Percentiles rank a stretch among this genome's conserved stretches.
Evolutionary conservation across 2,329 filamentous ascomycete genomes (phyloP).

Genomic region (Alternaria sp.): DNA sequence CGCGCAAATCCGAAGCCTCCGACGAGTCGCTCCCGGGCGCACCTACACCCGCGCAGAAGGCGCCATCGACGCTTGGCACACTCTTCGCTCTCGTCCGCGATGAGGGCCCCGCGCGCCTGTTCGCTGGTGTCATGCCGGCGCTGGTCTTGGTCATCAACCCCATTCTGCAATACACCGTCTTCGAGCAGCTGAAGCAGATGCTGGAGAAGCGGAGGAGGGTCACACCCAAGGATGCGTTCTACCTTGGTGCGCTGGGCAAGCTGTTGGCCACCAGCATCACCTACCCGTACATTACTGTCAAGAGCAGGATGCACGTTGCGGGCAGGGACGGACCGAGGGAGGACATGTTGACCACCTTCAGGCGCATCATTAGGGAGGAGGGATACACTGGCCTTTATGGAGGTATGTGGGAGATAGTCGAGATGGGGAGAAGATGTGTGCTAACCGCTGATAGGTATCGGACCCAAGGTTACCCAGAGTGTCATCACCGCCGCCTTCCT

Average conservation of each 20-base stretch:
- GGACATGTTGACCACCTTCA: conserved; percentile 78
- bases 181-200: conserved; percentile 95
- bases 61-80: conserved; percentile 79
- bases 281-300: conserved; percentile 98
- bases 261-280: conserved; percentile 91
- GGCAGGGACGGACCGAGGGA: conserved; percentile 77
- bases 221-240: conserved; percentile 85
- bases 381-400: conserved; percentile 93
- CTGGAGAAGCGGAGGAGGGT: conserved; percentile 79
- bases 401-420: too few relatives aligned
- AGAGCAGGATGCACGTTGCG: conserved; percentile 96
- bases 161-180: conserved; percentile 97
- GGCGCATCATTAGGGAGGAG: conserved; percentile 82
- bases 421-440: too few relatives aligned
- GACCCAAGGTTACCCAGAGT: conserved; percentile 94
- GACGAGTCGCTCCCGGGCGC: conserved; percentile 49
- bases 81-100: conserved; percentile 79
- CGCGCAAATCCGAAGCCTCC: conserved; percentile 69
- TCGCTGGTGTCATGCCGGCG: conserved; percentile 90
- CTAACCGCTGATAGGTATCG: conserved; percentile 70
- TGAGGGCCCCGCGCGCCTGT: conserved; percentile 84
- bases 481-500: conserved; percentile 95
- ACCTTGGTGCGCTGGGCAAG: conserved; percentile 92
- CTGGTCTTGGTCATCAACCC: conserved; percentile 96
- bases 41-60: conserved; percentile 60